phyloP scores from a whole-genome alignment of 1,139 yeast species.

The Lodderomyces beijingensis region DNA sequence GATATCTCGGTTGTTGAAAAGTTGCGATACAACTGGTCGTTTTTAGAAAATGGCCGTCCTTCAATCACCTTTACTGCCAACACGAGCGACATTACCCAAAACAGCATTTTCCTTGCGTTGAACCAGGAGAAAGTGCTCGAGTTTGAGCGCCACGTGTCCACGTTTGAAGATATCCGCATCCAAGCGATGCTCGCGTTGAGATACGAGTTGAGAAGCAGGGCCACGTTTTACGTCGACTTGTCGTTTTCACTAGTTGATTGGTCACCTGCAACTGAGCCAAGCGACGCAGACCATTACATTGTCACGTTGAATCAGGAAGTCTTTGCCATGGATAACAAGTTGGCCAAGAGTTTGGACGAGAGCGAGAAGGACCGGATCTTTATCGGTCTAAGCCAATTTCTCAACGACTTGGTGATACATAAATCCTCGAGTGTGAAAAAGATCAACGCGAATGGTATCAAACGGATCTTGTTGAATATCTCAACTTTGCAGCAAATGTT shows the following conservation, averaged over 20 bases:
- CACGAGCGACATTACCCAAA: slow-evolving; percentile 17
- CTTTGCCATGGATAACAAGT: slow-evolving; percentile 44
- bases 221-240: slow-evolving; percentile 55
- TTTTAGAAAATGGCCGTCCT: slow-evolving; percentile 44
- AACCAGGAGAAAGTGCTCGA: slow-evolving; percentile 32
- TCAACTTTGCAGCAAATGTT: slow-evolving; percentile 73
- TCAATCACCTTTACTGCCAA: slow-evolving; percentile 20
- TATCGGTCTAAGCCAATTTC: slow-evolving; percentile 53
- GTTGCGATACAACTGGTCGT: slow-evolving; percentile 54
- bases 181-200: slow-evolving; percentile 55
- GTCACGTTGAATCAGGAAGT: slow-evolving; percentile 58
- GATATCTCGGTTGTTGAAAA: slow-evolving; percentile 35
- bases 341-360: slow-evolving; percentile 24
- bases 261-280: slow-evolving; percentile 48
- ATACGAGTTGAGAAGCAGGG: slow-evolving; percentile 61
- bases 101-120: slow-evolving; percentile 34
- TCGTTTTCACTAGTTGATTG: slow-evolving; percentile 40
- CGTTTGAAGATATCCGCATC: slow-evolving; percentile 44
- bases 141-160: slow-evolving; percentile 46
- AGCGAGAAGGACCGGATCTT: slow-evolving; percentile 31
- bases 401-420: slow-evolving; percentile 53
- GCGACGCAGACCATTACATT: slow-evolving; percentile 62
- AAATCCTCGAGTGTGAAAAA: slow-evolving; percentile 56
- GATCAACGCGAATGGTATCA: slow-evolving; percentile 63
- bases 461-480: slow-evolving; percentile 63